Percentiles rank a stretch among this genome's conserved stretches.
Evolutionary conservation across 2,329 filamentous ascomycete genomes (phyloP).

Genomic region (Alternaria sp.): DNA sequence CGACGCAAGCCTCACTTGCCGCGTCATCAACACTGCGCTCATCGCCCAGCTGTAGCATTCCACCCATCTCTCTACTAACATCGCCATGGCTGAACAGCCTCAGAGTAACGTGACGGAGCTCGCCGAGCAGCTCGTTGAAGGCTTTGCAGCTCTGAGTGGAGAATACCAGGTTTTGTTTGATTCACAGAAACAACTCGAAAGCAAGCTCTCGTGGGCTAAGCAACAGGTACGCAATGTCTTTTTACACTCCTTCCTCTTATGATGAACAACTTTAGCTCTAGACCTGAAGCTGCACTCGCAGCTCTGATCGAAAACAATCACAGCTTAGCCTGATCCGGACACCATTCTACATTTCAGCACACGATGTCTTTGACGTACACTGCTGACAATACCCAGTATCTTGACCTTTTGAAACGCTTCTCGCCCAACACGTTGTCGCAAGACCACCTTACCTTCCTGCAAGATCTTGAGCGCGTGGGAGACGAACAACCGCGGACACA

Average conservation of each 20-base stretch:
- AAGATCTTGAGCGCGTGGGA: slow-evolving; percentile 47
- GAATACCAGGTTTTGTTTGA: slow-evolving; percentile 56
- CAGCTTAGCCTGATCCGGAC: slow-evolving; percentile 49
- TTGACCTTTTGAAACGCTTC: slow-evolving; percentile 50
- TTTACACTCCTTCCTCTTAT: slow-evolving; percentile 31
- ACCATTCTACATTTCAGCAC: slow-evolving; percentile 4
- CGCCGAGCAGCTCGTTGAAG: slow-evolving; percentile 53
- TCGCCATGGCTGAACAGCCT: slow-evolving; percentile 35
- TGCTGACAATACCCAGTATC: slow-evolving; percentile 44
- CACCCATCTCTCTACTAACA: slow-evolving; percentile 15
- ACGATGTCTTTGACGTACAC: not conserved
- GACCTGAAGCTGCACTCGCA: slow-evolving; percentile 56
- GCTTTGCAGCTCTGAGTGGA: slow-evolving; percentile 55
- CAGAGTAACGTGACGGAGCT: slow-evolving; percentile 39
- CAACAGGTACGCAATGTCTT: slow-evolving; percentile 53
- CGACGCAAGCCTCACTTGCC: slow-evolving; percentile 27
- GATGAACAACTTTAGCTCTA: slow-evolving; percentile 60
- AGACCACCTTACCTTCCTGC: slow-evolving; percentile 49
- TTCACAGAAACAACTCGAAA: slow-evolving; percentile 54
- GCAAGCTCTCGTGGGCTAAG: slow-evolving; percentile 56
- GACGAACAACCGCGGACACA: slow-evolving; percentile 34
- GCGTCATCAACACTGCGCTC: slow-evolving; percentile 33
- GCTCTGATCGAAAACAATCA: slow-evolving; percentile 55
- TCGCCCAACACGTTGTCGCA: slow-evolving; percentile 47
- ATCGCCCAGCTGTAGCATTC: slow-evolving; percentile 1